Evolutionary conservation across 192 early-diverging fungal genomes (phyloP).

Genomic region (Spizellomyces sp.): DNA sequence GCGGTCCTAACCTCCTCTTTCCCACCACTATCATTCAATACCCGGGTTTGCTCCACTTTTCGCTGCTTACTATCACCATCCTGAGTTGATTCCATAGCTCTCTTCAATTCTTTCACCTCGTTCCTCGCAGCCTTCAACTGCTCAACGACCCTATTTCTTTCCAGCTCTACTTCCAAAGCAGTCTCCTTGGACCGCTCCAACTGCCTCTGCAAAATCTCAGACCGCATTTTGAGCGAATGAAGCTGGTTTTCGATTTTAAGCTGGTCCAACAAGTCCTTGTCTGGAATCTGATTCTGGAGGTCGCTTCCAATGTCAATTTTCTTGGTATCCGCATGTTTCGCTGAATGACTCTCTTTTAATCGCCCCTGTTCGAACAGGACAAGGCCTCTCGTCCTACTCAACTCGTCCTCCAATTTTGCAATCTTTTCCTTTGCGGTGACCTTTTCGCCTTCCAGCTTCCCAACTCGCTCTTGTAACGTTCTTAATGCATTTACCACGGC

Average conservation of each 20-base stretch:
- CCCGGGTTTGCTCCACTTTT: no score
- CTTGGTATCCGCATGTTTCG: constrained; percentile 6
- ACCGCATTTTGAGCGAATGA: background rate
- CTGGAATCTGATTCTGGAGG: background rate
- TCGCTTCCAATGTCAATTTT: constrained; percentile 12
- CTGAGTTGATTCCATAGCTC: background rate
- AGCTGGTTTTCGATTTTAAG: constrained; percentile 10
- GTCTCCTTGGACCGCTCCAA: constrained; percentile 8
- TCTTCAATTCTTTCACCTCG: background rate
- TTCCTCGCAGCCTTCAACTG: constrained; percentile 12
- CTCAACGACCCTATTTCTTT: constrained; percentile 4
- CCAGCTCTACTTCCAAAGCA: constrained; percentile 4
- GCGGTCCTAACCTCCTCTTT: no score
- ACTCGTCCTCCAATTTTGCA: constrained; percentile 38
- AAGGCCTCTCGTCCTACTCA: constrained; percentile 2
- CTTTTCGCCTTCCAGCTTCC: constrained; percentile 47
- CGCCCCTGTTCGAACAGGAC: constrained; percentile 12
- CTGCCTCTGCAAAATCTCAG: constrained; percentile 21
- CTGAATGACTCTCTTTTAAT: constrained; percentile 12
- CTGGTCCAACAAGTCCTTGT: background rate
- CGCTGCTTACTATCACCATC: background rate
- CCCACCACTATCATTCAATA: no score
- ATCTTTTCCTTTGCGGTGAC: constrained; percentile 42
- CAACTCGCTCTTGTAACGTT: constrained; percentile 54
- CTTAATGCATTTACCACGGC: constrained; percentile 48